Conservation (phyloP, 2,329 filamentous ascomycete species). For the Huntiella decipiens region DNA sequence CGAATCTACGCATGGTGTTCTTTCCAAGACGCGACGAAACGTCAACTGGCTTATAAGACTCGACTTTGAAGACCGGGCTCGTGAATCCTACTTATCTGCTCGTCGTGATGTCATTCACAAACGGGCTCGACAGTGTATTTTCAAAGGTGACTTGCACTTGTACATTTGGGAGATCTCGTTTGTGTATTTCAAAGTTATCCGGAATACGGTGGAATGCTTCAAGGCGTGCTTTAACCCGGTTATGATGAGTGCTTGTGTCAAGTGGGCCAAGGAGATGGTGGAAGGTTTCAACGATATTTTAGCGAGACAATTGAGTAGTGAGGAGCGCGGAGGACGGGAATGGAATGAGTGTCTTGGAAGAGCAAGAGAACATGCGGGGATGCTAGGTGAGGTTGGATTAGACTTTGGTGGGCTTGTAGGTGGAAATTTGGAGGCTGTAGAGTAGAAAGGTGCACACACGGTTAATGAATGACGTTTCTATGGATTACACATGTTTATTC, state of each 20-base stretch:
- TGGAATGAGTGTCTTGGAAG: conserved; percentile 72
- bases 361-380: conserved; percentile 59
- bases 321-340: conserved; percentile 53
- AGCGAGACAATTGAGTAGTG: conserved; percentile 67
- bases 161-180: conserved; percentile 94
- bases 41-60: conserved; percentile 70
- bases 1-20: conserved; percentile 57
- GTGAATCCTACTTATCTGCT: conserved; percentile 70
- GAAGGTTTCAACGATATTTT: conserved; percentile 78
- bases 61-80: conserved; percentile 75
- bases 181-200: conserved; percentile 86
- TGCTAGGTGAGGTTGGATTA: conserved; percentile 69
- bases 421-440: conserved; percentile 24
- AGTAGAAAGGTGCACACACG: conserved; percentile 4
- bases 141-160: conserved; percentile 77
- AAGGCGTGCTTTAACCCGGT: conserved; percentile 68
- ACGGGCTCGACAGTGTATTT: conserved; percentile 76
- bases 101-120: conserved; percentile 62
- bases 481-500: too few species aligned
- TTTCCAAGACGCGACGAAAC: conserved; percentile 58
- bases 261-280: conserved; percentile 93
- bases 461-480: too few species aligned
- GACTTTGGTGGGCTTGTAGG: conserved; percentile 77
- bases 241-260: conserved; percentile 87
- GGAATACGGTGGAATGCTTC: conserved; percentile 81